Percentiles rank a stretch among this genome's conserved stretches.
phyloP scores from a whole-genome alignment of 257 asterid genomes.

The Haberlea rhodopensis region DNA sequence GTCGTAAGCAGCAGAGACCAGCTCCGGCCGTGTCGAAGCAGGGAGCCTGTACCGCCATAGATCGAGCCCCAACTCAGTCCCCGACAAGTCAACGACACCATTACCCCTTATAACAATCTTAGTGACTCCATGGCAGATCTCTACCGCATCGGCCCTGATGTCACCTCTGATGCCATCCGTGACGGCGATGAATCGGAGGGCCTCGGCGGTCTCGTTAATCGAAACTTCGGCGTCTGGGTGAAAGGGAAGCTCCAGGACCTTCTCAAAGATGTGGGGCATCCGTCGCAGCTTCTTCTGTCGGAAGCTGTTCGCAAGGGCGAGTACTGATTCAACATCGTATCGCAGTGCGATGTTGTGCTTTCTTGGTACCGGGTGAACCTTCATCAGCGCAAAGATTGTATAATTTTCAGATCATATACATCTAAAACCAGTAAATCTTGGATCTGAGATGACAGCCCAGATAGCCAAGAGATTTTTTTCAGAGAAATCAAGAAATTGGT shows the following conservation, averaged over 20 bases:
- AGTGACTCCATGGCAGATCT: slow-evolving; percentile 76
- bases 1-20: slow-evolving; percentile 52
- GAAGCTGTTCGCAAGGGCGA: slow-evolving; percentile 49
- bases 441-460: background rate
- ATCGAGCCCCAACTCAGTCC: slow-evolving; percentile 61
- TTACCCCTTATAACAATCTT: slow-evolving; percentile 58
- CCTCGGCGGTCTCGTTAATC: slow-evolving; percentile 52
- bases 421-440: background rate
- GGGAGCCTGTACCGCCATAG: slow-evolving; percentile 87
- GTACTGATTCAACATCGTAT: slow-evolving; percentile 57
- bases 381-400: slow-evolving; percentile 34
- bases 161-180: slow-evolving; percentile 47
- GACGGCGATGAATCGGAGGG: slow-evolving; percentile 54
- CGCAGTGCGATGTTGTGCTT: slow-evolving; percentile 57
- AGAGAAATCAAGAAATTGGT: background rate
- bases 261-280: slow-evolving; percentile 78
- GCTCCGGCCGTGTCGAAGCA: slow-evolving; percentile 53
- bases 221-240: slow-evolving; percentile 67
- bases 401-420: background rate
- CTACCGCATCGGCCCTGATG: slow-evolving; percentile 60
- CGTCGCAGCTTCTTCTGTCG: slow-evolving; percentile 72
- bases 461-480: background rate
- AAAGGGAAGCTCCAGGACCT: slow-evolving; percentile 79
- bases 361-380: slow-evolving; percentile 70
- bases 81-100: slow-evolving; percentile 37